Evolutionary conservation across 176 grass and related monocot genomes (phyloP), one percentile per base, ranked within the genome.

Genomic region (Eragrostis nindensis): DNA sequence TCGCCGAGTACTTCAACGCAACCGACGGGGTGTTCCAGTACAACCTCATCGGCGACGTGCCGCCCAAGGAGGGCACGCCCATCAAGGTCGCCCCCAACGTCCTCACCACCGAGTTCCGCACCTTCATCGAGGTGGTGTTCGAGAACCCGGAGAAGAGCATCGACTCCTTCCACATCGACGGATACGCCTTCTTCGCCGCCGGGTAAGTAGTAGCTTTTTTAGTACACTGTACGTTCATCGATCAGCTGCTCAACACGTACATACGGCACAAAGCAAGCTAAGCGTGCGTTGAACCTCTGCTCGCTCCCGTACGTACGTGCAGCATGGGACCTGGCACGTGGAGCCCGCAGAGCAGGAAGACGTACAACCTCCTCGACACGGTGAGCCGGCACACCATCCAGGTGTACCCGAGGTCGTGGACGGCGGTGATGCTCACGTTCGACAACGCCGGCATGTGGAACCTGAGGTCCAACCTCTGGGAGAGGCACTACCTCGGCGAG

Each of bases 361-460:
- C 71, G 21, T 98, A 98, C 95, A 98, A 98, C 80, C 92, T 94
- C 0, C 88, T 92, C 3, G 95, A 98, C 81, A 91, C 95, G 12
- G 92, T 98, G 85, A 98, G 95, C 86, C 84, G 92, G 90, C 90
- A 98, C 81, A 87, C 95, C 7, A 84, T 98, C 48, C 95, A 98
- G 72, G 95, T 98, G 32, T 98, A 94, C 92, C 95, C 92, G 44
- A 90, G 85, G 78, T 98, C 95, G 16, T 98, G 95, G 95, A 85
- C 95, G 73, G 95, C 92, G 77, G 86, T 98, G 70, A 86, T 94
- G 88, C 71, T 94, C n/a, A 94, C 92, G 7, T 98, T 98, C 82
- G 95, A 98, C 81, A 94, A 98, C 79, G 92, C 87, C 18, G 95
- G 95, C 4, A 98, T 98, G 95, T 98, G 95, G 95, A 98, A 92